phyloP scores from a whole-genome alignment of 2,329 filamentous ascomycete species.

The Aspergillus sp. region DNA sequence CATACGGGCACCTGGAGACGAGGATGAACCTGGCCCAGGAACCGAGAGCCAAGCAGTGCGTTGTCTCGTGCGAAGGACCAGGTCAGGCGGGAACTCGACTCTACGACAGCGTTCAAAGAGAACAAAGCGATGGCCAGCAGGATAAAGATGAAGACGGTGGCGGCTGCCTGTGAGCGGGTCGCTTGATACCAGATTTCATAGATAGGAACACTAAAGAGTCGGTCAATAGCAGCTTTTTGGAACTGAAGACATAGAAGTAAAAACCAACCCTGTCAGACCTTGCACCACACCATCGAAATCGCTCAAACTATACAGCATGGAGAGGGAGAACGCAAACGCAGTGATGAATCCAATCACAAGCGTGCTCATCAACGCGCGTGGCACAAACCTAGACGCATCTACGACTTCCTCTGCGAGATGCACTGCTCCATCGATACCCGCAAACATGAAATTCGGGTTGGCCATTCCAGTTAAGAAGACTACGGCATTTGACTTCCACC shows the following conservation, averaged over 20 bases:
- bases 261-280: slow-evolving; percentile 19
- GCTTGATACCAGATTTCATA: slow-evolving; percentile 11
- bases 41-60: slow-evolving; percentile 14
- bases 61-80: slow-evolving; percentile 26
- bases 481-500: slow-evolving; percentile 33
- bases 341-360: slow-evolving; percentile 26
- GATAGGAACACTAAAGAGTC: background rate
- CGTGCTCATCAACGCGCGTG: slow-evolving; percentile 29
- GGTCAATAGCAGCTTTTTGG: slow-evolving; percentile 13
- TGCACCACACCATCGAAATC: slow-evolving; percentile 21
- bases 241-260: no score
- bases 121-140: background rate
- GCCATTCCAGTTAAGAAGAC: slow-evolving; percentile 41
- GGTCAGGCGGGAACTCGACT: slow-evolving; percentile 27
- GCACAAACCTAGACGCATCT: slow-evolving; percentile 30
- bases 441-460: slow-evolving; percentile 38
- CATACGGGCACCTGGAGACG: slow-evolving; percentile 20
- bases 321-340: slow-evolving; percentile 27
- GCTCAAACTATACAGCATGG: slow-evolving; percentile 31
- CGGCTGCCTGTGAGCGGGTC: background rate
- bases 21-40: slow-evolving; percentile 14
- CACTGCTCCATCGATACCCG: slow-evolving; percentile 29
- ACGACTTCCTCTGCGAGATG: slow-evolving; percentile 37
- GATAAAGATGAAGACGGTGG: slow-evolving; percentile 4
- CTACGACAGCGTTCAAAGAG: slow-evolving; percentile 21